Base-by-base conservation (phyloP, 2,329 filamentous ascomycete genomes). In the Bipolaris sorokiniana region DNA sequence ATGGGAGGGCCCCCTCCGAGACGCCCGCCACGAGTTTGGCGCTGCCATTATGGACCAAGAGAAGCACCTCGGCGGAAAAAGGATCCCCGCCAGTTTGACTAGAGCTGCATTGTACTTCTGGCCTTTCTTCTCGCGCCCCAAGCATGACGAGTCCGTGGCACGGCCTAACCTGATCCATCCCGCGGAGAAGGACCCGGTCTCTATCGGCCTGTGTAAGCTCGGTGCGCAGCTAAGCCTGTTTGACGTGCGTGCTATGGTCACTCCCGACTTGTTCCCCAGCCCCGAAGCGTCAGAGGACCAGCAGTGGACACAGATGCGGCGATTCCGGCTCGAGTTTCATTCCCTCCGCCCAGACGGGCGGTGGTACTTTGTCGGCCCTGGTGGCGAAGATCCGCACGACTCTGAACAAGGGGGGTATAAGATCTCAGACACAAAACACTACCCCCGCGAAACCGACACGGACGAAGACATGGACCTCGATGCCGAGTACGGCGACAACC, bases 281-380 rank as follows among this genome's bases (percentile, higher is more conserved):
- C 50, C 50, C 40, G 44, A 54, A 28, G 52, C 33, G 42, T 23
- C 59, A 58, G 11, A 28, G 22, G 36, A 45, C 13, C 51, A 56
- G 44, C 59, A 61, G 45, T 59, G 59, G 59, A 53, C 51, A 51
- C 56, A 54, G 26, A 62, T 62, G 59, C 59, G 37, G 42, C 56
- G 56, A 16, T 62, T 56, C 52, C 47, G 59, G 40, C 59, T 62
- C 16, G 53, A 62, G 23, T 58, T 62, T 11, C 57, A 62, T 55
- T n/a, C 54, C 42, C 50, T 60, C n/a, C 44, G 57, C 49, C 59
- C 59, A 48, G 57, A 60, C 23, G 57, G 59, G 18, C 52, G 54
- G 34, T 62, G 59, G 59, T 62, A 62, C 44, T 62, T 62, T 47
- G n/a, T 57, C 13, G 57, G 59, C 7, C 57, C 54, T 7, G 57